Evolutionary conservation across 169 alveolate species (phyloP).

Genomic region (Eimeria nieschulzi): DNA sequence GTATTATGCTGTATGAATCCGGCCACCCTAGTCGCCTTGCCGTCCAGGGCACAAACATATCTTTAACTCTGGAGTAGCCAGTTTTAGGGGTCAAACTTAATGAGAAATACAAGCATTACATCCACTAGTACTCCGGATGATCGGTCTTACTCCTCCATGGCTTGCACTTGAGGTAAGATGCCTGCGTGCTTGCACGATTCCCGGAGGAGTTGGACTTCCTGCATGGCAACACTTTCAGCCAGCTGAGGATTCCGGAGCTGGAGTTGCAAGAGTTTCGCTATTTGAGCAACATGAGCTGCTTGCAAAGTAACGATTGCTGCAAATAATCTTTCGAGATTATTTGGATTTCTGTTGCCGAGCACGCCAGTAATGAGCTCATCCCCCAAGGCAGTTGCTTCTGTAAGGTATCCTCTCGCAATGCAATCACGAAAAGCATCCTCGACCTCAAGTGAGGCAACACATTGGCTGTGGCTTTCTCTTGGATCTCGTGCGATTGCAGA

Average conservation of each 20-base stretch:
- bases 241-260: slow-evolving; percentile 10
- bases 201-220: slow-evolving; percentile 1
- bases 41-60: no score
- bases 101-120: no score
- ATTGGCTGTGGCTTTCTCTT: slow-evolving; percentile 3
- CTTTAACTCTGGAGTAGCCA: no score
- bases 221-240: slow-evolving; percentile 54
- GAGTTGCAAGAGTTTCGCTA: slow-evolving; percentile 44
- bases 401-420: slow-evolving; percentile 47
- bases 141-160: neutral
- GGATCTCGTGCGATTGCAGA: slow-evolving; percentile 4
- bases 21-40: no score
- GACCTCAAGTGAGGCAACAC: slow-evolving; percentile 36
- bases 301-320: slow-evolving; percentile 49
- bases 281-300: slow-evolving; percentile 54
- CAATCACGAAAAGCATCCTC: slow-evolving; percentile 32
- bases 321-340: slow-evolving; percentile 20
- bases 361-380: slow-evolving; percentile 31
- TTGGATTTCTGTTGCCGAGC: slow-evolving; percentile 28
- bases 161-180: slow-evolving; percentile 30
- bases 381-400: slow-evolving; percentile 50
- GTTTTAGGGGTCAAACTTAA: no score
- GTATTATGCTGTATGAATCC: no score
- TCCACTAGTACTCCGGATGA: no score
- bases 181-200: slow-evolving; percentile 50